Evolutionary conservation across 768 basidiomycete species (phyloP), one percentile per base, ranked within the genome.

Genomic region (Rhodocollybia butyracea): DNA sequence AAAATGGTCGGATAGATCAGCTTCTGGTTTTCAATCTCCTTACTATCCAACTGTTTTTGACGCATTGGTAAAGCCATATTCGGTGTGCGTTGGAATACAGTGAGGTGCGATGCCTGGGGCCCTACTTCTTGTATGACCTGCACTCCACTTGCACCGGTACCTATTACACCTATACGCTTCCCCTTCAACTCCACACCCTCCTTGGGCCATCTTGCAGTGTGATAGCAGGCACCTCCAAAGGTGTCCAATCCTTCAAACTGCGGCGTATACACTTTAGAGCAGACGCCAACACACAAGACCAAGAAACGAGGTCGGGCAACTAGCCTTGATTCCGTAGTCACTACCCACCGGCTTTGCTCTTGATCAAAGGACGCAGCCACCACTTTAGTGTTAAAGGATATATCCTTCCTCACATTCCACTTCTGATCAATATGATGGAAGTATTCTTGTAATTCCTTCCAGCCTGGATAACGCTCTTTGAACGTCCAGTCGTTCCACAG

Each of bases 1-100:
- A 64, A 61, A 19, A 64, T 40, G 13, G 51, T 41, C 1, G 65
- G 64, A 30, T 63, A 62, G 24, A 63, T 21, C 43, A 61, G 63
- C 57, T 60, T 60, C 48, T 47, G 51, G 6, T 59, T n/a, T 11
- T 31, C 55, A 30, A 63, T 60, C 26, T 41, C 46, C 22, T 48
- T 56, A 12, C 6, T 46, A 27, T 56, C 56, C 8, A 64, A n/a
- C 47, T 59, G 56, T 13, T 48, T 39, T 46, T 66, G 61, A 5
- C 39, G 39, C 65, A 68, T 62, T 1, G 65, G 59, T 24, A 67
- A 26, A 2, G 65, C 61, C n/a, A 64, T 51, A 22, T 66, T 65
- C 0, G 65, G 64, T 5, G 65, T 66, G 6, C 67, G 66, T 48
- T 68, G 67, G 60, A 67, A 68, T 19, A 67, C 64, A 7, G 64